A percentile compares a stretch with the other conserved stretches of the same genome.
These are phyloP conservation scores for Mortierella sp. DNA, from an alignment of 371 early-diverging fungal species.

Conservation along the genomic window DNA sequence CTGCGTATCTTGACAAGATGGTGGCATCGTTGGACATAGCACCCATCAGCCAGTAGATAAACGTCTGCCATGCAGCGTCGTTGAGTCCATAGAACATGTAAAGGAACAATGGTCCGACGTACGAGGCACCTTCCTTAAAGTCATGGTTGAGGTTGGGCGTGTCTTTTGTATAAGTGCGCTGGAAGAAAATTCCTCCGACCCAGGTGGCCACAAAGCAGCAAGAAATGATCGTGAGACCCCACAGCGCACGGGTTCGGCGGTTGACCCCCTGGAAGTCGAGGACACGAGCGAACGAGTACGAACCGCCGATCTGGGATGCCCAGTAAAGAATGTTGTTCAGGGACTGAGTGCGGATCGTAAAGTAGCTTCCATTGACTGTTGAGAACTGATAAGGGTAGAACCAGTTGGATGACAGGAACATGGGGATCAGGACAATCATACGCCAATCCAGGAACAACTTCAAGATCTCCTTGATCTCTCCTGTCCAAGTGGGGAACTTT, in stretches of 20 bases:
- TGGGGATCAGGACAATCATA: slow-evolving; percentile 69
- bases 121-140: slow-evolving; percentile 53
- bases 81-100: slow-evolving; percentile 75
- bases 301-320: slow-evolving; percentile 74
- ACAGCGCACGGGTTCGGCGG: slow-evolving; percentile 66
- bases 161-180: slow-evolving; percentile 57
- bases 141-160: slow-evolving; percentile 25
- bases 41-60: slow-evolving; percentile 78
- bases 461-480: slow-evolving; percentile 66
- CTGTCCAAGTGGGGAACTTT: slow-evolving; percentile 60
- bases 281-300: slow-evolving; percentile 65
- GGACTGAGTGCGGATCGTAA: slow-evolving; percentile 46
- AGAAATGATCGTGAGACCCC: slow-evolving; percentile 62
- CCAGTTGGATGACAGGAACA: slow-evolving; percentile 80
- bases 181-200: slow-evolving; percentile 74
- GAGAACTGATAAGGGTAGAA: slow-evolving; percentile 79
- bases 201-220: slow-evolving; percentile 67
- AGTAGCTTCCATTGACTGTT: slow-evolving; percentile 47
- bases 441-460: slow-evolving; percentile 73
- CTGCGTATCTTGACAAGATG: slow-evolving; percentile 76
- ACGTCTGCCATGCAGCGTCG: slow-evolving; percentile 76
- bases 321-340: slow-evolving; percentile 68
- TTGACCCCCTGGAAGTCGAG: slow-evolving; percentile 63
- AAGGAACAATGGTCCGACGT: slow-evolving; percentile 69
- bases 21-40: slow-evolving; percentile 76